phyloP scores from a whole-genome alignment of 176 grass and related monocot genomes.

The Oryza meridionalis region DNA sequence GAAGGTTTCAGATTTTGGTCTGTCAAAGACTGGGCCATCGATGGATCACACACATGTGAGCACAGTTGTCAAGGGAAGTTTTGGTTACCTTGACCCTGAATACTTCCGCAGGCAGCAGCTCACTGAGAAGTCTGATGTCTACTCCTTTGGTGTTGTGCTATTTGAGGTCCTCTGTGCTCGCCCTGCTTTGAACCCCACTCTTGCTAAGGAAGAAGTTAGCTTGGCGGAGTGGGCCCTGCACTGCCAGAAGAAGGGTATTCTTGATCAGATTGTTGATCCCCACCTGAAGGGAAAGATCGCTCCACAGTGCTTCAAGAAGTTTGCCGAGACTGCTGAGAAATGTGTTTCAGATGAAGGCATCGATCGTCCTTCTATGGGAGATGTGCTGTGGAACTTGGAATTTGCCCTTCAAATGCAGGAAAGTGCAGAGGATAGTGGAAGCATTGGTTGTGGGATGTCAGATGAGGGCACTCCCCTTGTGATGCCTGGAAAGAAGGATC shows the following conservation, averaged over 20 bases:
- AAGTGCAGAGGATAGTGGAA: conserved; percentile 72
- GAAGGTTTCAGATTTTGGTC: conserved; percentile 97
- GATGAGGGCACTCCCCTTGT: conserved; percentile 61
- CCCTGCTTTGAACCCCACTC: conserved; percentile 76
- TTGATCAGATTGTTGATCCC: conserved; percentile 87
- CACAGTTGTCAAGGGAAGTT: conserved; percentile 98
- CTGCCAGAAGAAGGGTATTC: conserved; percentile 92
- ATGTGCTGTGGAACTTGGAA: conserved; percentile 97
- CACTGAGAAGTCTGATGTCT: conserved; percentile 96
- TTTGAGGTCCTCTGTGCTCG: conserved; percentile 95
- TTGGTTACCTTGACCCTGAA: conserved; percentile 91
- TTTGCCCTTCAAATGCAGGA: conserved; percentile 94
- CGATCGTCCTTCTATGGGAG: conserved; percentile 89
- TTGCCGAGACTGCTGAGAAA: conserved; percentile 94
- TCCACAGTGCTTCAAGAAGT: conserved; percentile 91
- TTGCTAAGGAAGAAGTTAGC: conserved; percentile 95
- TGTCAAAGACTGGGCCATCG: conserved; percentile 88
- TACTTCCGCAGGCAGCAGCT: conserved; percentile 95
- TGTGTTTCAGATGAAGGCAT: conserved; percentile 79
- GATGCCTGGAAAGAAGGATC: conserved; percentile 78
- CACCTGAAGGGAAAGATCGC: conserved; percentile 82
- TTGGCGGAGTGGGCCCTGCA: conserved; percentile 93
- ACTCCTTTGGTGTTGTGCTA: conserved; percentile 92
- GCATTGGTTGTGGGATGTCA: conserved; percentile 62
- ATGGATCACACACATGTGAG: conserved; percentile 97